Percentiles rank a stretch among this genome's conserved stretches.
These are phyloP conservation scores for Daucus carota DNA, from an alignment of 129 eudicot genomes.

Conservation along the genomic window DNA sequence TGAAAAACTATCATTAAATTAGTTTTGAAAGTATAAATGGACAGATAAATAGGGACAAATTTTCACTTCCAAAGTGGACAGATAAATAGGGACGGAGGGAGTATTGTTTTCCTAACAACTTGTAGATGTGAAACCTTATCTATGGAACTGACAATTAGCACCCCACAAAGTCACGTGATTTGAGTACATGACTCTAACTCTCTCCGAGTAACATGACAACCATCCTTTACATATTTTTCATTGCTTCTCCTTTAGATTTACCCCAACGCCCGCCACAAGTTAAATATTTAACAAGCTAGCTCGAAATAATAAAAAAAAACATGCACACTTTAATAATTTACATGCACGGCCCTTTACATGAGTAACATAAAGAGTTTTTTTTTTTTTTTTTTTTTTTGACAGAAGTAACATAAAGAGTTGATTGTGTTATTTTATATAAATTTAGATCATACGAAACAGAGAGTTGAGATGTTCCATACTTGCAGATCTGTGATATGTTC, in stretches of 20 bases:
- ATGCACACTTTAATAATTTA: neutral
- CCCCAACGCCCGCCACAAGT: neutral
- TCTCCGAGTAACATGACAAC: neutral
- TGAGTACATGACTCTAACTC: neutral
- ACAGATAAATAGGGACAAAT: too few relatives aligned
- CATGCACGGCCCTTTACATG: neutral
- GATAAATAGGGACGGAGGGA: too few relatives aligned
- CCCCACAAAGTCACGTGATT: constrained; percentile 5
- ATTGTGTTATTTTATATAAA: too few relatives aligned
- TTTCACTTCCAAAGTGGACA: too few relatives aligned
- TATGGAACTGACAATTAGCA: neutral
- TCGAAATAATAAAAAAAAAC: too few relatives aligned
- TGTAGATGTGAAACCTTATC: neutral
- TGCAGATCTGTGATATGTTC: neutral
- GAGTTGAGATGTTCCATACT: neutral
- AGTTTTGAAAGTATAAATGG: too few relatives aligned
- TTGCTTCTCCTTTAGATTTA: neutral
- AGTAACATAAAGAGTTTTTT: too few relatives aligned
- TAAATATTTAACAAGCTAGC: neutral
- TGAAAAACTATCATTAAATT: too few relatives aligned
- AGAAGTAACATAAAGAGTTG: too few relatives aligned
- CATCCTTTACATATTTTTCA: constrained; percentile 4
- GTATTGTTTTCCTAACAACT: too few relatives aligned
- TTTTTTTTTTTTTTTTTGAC: too few relatives aligned
- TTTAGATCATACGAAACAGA: neutral